Evolutionary conservation across 768 basidiomycete species (phyloP), one percentile per base, ranked within the genome.

Genomic region (Pleurotus djamor): DNA sequence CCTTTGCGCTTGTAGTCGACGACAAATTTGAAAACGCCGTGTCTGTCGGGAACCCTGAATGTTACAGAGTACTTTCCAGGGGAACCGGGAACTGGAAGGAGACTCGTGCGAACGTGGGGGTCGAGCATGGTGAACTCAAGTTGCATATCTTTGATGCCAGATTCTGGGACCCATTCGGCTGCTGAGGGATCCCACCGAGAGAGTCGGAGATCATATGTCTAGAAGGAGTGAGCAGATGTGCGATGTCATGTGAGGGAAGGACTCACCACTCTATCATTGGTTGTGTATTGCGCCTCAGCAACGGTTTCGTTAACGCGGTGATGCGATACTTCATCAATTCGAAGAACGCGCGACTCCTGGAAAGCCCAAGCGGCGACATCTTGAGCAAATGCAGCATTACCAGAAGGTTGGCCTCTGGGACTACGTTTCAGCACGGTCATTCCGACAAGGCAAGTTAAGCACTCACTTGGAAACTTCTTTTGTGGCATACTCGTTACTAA

Each of bases 121-220:
- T 99, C 97, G 43, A 99, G 86, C 97, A 99, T 99, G 17, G 94
- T 96, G 70, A 98, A 98, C 66, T 96, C 96, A 52, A 98, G 80
- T 66, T 98, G 96, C 33, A 98, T 69, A 69, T 98, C 97, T 9
- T 75, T 71, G 52, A 94, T 71, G 35, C 80, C 83, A 10, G 87
- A 86, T 69, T 87, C 87, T 0, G 93, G 88, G 54, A 76, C 75
- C 94, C 94, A 98, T 10, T 69, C 70, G 7, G 76, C 74, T 5
- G 77, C 79, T 59, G 69, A 69, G 17, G 86, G 71, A 65, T 89
- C 77, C 68, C 82, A 92, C 48, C 83, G 79, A 12, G 92, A 92
- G 52, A 98, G 80, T 28, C 86, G 80, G 0, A 90, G 79, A 14
- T 80, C 81, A 72, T 87, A 97, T 1, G 85, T 86, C 94, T 96